Conservation (phyloP, 441 rosid species). For the Erysimum cheiri region DNA sequence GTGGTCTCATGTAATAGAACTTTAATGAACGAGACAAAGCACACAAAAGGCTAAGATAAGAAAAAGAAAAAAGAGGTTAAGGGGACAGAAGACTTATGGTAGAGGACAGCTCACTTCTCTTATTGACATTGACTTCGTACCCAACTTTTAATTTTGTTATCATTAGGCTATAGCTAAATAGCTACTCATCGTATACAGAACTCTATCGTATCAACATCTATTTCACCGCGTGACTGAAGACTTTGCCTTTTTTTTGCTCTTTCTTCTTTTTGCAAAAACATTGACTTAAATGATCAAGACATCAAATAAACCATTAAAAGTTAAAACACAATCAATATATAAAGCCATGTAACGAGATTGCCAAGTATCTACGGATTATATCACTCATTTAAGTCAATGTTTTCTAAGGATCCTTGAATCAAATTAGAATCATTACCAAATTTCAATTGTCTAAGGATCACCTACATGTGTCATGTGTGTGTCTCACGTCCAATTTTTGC, state of each 20-base stretch:
- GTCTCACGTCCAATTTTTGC: no score
- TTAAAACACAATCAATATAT: no score
- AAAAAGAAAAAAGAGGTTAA: conserved; percentile 25
- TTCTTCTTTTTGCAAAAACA: conserved; percentile 15
- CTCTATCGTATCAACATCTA: conserved; percentile 35
- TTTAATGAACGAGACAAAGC: conserved; percentile 36
- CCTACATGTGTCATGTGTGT: no score
- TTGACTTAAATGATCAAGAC: not conserved
- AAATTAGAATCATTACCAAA: no score
- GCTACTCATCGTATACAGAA: conserved; percentile 23
- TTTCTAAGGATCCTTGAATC: no score
- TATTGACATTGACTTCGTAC: conserved; percentile 41
- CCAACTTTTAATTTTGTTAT: conserved; percentile 37
- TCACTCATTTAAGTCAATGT: no score
- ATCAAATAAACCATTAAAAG: not conserved
- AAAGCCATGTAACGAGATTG: no score
- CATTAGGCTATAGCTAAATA: conserved; percentile 20
- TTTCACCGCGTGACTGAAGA: conserved; percentile 16
- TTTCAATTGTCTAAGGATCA: no score
- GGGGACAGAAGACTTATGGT: conserved; percentile 38
- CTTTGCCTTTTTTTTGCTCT: not conserved
- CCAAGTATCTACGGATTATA: no score
- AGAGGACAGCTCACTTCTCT: conserved; percentile 43
- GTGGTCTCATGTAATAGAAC: conserved; percentile 30
- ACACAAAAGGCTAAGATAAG: conserved; percentile 31